Base-by-base conservation (phyloP, 257 asterid genomes). In the Forsythia suspensa region DNA sequence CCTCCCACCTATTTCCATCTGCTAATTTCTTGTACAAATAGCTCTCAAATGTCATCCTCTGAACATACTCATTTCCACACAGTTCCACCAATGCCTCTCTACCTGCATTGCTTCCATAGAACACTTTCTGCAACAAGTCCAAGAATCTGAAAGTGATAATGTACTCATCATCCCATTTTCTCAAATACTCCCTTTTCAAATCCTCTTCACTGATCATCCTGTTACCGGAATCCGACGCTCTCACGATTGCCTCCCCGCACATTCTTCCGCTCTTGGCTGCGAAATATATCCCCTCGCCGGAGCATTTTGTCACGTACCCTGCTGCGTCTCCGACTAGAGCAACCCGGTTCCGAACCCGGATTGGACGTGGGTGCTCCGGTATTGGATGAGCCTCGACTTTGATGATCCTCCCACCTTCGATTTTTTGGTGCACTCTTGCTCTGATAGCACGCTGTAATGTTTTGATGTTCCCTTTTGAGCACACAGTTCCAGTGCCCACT, bases 261-360 rank as follows among this genome's bases (percentile, higher is more conserved):
- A 93, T 90, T 21, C 97, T 78, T 16, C 98, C 98, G 78, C 94
- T 90, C 83, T 85, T 91, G 5, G 96, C 98, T 0, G 94, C 98
- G 59, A 93, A 93, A 74, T 93, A 91, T 52, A 93, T 93, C 29
- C 98, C 97, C 72, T 93, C 97, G 13, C 97, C 97, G 4, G 97
- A 90, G 83, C 98, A 93, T 76, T 93, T 93, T 10, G 98, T 91
- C 55, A 93, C 97, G 73, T 90, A 91, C 2, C 98, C 98, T 0
- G 97, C 97, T 6, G 98, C 97, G 55, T 93, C 94, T 0, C 96
- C 97, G 46, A 91, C 93, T 15, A 93, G 75, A n/a, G 98, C 98
- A 5, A 84, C 93, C 24, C 98, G 77, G 0, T 92, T 95, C 0
- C 89, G 86, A 10, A 93, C 94, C 76, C 97, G 74, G 8, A 74